Evolutionary conservation across 441 rosid species (phyloP).

Genomic region (Metrosideros polymorpha): DNA sequence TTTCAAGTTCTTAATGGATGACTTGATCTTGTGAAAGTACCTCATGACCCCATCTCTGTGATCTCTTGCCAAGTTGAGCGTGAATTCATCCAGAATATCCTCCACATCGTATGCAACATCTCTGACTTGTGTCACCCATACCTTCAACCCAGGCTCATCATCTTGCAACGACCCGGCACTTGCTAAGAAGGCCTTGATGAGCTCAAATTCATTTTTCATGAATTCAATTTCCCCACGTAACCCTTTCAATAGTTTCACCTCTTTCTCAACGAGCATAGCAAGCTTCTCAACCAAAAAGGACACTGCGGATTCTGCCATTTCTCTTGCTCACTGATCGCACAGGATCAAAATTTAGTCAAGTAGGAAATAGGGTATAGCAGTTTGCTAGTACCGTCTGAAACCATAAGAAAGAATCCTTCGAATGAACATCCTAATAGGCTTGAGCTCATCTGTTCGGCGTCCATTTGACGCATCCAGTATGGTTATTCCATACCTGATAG

Average conservation of each 20-base stretch:
- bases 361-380: no score
- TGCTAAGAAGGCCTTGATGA: not conserved
- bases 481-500: not conserved
- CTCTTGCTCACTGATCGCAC: not conserved
- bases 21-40: not conserved
- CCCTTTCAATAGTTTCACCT: not conserved
- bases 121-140: not conserved
- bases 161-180: not conserved
- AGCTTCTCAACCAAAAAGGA: not conserved
- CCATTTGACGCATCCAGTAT: not conserved
- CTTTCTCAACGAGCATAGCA: not conserved
- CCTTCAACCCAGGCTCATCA: not conserved
- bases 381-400: no score
- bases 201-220: not conserved
- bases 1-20: not conserved
- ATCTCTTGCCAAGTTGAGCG: not conserved
- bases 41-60: not conserved
- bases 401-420: not conserved
- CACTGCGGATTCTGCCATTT: not conserved
- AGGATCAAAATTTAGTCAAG: not conserved
- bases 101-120: not conserved
- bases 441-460: not conserved
- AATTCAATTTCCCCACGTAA: not conserved
- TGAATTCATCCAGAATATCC: not conserved
- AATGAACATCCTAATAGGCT: not conserved